Base-by-base conservation (phyloP, 192 early-diverging fungal genomes). In the Coemansia sp. region DNA sequence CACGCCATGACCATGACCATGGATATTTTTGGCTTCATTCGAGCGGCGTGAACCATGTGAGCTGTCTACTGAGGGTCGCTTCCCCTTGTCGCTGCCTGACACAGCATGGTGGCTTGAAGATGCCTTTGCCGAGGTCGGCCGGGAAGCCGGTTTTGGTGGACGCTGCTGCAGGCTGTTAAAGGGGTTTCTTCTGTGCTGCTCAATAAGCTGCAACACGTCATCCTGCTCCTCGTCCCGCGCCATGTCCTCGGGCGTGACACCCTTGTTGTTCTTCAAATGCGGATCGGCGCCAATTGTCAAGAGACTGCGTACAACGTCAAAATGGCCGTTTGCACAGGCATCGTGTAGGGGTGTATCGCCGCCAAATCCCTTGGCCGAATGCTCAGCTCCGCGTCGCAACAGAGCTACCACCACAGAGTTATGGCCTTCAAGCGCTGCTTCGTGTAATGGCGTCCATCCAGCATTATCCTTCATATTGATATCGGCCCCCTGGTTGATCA, bases 381-480 rank as follows among this genome's bases (percentile, higher is more conserved):
- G 67, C 22, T 83, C 64, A 11, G 84, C 84, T 9, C 85, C 85
- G 28, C 75, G 68, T 10, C 84, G 76, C 13, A 74, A 59, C 51
- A 74, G 28, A 13, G 60, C 65, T 18, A 55, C 54, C 0, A 59
- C 72, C 2, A 74, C 60, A 2, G 43, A 20, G 17, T 45, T 56
- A 32, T 64, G 75, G 2, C 85, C 85, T 14, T 77, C 67, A 3
- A 86, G 71, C 19, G 85, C 72, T 14, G 84, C 80, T 57, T 85
- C 71, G 53, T 88, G 87, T 14, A 88, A 35, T 5, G 84, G 83
- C 15, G 83, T 87, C 80, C 83, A 86, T 8, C 72, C 71, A 2
- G 80, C 77, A 67, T 83, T 79, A 41, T 89, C 85, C 43, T 78
- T 67, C 34, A 79, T 72, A 42, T 86, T 86, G 26, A 85, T 76